A percentile compares a stretch with the other conserved stretches of the same genome.
Conservation (phyloP, 208 protist species). For the Acanthamoeba castellanii region DNA sequence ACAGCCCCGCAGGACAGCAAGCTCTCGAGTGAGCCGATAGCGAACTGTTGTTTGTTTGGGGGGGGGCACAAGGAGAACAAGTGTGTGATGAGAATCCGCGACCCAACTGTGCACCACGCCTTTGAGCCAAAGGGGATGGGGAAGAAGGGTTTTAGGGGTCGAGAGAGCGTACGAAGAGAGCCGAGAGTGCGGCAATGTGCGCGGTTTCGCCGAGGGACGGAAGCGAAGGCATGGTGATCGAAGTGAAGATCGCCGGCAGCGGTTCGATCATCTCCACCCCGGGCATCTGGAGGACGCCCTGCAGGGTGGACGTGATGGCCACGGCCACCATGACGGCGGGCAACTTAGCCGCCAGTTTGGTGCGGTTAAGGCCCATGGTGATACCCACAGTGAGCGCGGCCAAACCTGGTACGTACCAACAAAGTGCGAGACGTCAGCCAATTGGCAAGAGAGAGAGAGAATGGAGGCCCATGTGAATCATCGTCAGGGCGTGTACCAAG, state of each 20-base stretch:
- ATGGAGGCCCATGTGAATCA: neutral
- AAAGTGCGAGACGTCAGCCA: neutral
- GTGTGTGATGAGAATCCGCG: neutral
- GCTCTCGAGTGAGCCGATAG: slow-evolving; percentile 8
- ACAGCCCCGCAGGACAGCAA: slow-evolving; percentile 34
- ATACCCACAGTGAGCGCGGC: neutral
- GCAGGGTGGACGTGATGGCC: neutral
- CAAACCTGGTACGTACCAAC: neutral
- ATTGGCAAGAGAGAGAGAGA: neutral
- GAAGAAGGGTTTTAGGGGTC: too few species aligned
- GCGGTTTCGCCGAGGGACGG: slow-evolving; percentile 5
- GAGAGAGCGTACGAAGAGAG: neutral
- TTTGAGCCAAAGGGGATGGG: too few species aligned
- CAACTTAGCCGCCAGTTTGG: slow-evolving; percentile 12
- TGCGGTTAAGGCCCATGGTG: neutral
- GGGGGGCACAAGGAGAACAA: neutral
- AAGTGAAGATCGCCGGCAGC: neutral
- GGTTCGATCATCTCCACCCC: slow-evolving; percentile 23
- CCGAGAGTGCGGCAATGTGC: neutral
- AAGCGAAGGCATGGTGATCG: neutral
- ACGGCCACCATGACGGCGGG: slow-evolving; percentile 23
- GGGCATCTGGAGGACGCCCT: slow-evolving; percentile 9
- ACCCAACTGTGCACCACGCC: too few species aligned
- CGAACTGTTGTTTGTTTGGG: neutral
- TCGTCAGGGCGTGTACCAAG: neutral